Percentiles rank a stretch among this genome's conserved stretches.
These are phyloP conservation scores for Lentinula raphanica DNA, from an alignment of 768 basidiomycete genomes.

Conservation along the genomic window DNA sequence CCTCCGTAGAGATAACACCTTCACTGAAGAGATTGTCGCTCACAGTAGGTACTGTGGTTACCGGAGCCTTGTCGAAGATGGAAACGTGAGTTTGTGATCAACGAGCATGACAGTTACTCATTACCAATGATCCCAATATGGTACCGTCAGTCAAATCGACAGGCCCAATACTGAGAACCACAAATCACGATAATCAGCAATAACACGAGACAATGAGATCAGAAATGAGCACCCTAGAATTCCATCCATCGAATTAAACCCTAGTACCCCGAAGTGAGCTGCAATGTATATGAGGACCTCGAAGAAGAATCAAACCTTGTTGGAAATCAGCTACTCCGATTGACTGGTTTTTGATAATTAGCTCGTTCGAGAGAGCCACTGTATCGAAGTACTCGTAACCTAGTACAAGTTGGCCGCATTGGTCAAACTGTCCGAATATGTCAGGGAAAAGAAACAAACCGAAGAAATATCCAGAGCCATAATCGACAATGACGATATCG, in stretches of 20 bases:
- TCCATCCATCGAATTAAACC: slow-evolving; percentile 51
- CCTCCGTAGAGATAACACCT: slow-evolving; percentile 32
- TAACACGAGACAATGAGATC: not conserved
- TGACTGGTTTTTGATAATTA: slow-evolving; percentile 50
- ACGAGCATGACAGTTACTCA: not conserved
- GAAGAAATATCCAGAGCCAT: slow-evolving; percentile 60
- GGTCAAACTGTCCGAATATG: not conserved
- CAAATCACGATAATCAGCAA: not conserved
- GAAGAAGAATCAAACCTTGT: not conserved
- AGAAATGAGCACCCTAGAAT: slow-evolving; percentile 49
- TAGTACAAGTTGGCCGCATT: slow-evolving; percentile 10
- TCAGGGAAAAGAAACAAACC: slow-evolving; percentile 26
- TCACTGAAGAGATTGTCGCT: slow-evolving; percentile 46
- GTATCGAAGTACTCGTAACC: slow-evolving; percentile 46
- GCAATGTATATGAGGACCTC: not conserved
- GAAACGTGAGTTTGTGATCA: too few relatives aligned
- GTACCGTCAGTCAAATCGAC: slow-evolving; percentile 44
- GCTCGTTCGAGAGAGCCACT: slow-evolving; percentile 45
- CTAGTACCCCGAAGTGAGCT: slow-evolving; percentile 18
- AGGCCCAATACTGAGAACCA: slow-evolving; percentile 42
- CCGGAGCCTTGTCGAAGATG: not conserved
- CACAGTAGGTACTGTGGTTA: slow-evolving; percentile 44
- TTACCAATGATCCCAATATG: slow-evolving; percentile 13
- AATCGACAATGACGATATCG: slow-evolving; percentile 38
- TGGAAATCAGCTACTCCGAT: slow-evolving; percentile 56